Conservation (phyloP, 1,139 yeast genomes). For the Sugiyamaella japonica region DNA sequence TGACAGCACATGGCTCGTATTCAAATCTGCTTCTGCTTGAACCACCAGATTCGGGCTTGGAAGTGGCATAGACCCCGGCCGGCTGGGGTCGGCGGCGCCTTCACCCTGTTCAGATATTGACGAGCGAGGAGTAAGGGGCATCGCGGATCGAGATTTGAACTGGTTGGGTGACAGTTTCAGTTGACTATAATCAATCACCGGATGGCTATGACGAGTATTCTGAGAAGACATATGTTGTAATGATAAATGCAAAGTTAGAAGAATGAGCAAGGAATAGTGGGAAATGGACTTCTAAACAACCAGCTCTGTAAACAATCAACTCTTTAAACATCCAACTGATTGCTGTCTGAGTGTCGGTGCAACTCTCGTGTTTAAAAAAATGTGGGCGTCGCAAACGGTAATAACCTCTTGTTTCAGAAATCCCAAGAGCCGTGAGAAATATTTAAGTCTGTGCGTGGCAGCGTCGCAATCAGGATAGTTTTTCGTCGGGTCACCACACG, state of each 20-base stretch:
- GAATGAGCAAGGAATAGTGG: background rate
- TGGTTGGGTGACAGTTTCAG: background rate
- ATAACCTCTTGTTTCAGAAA: too few species aligned
- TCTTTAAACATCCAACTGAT: too few species aligned
- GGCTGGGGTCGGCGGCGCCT: background rate
- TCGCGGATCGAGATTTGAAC: background rate
- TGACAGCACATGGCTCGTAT: background rate
- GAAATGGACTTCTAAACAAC: too few species aligned
- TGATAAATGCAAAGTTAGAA: background rate
- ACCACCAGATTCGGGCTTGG: background rate
- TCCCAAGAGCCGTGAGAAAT: too few species aligned
- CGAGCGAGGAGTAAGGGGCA: slow-evolving; percentile 16
- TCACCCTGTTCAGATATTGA: slow-evolving; percentile 12
- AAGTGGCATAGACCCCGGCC: background rate
- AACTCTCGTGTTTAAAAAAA: background rate
- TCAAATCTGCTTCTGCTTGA: background rate
- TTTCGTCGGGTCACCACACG: too few species aligned
- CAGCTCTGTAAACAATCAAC: too few species aligned
- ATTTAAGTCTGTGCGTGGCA: too few species aligned
- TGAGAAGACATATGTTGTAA: slow-evolving; percentile 1
- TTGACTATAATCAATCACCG: background rate
- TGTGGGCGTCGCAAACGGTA: too few species aligned
- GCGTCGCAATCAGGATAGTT: too few species aligned
- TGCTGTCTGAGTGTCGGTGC: too few species aligned
- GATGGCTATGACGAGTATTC: background rate